A percentile compares a stretch with the other conserved stretches of the same genome.
Evolutionary conservation across 1,139 yeast genomes (phyloP).

Genomic region (Saccharomyces uvarum): DNA sequence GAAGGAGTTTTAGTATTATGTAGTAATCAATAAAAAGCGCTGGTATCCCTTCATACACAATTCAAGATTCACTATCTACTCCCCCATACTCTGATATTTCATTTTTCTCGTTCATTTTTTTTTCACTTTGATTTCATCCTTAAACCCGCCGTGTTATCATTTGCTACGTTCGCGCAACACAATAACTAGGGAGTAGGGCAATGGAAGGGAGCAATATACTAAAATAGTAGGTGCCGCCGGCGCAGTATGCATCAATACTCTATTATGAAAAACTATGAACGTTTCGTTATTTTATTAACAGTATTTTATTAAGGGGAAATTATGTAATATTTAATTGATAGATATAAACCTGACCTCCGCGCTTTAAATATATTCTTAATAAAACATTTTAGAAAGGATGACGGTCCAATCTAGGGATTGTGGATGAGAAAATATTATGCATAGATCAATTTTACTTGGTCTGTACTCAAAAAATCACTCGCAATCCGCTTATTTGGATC

Average conservation of each 20-base stretch:
- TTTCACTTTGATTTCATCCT: neutral
- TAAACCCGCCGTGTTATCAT: neutral
- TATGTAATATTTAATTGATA: neutral
- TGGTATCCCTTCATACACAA: neutral
- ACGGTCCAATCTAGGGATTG: neutral
- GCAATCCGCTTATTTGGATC: constrained; percentile 81
- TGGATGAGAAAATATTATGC: neutral
- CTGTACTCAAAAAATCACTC: neutral
- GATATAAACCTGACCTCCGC: neutral
- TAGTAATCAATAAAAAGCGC: neutral
- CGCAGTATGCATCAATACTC: neutral
- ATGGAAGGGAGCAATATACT: neutral
- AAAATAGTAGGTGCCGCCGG: neutral
- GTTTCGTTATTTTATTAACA: neutral
- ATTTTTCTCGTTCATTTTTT: neutral
- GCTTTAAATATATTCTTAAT: neutral
- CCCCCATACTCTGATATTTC: neutral
- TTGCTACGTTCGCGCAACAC: neutral
- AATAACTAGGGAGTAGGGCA: neutral
- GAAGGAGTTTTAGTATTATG: neutral
- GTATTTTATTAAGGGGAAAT: neutral
- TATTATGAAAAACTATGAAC: neutral
- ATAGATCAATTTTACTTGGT: neutral
- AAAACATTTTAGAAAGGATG: neutral
- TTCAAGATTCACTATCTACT: neutral